These are phyloP conservation scores for Prunus dulcis DNA, from an alignment of 306 rosid species.

Conservation along the genomic window DNA sequence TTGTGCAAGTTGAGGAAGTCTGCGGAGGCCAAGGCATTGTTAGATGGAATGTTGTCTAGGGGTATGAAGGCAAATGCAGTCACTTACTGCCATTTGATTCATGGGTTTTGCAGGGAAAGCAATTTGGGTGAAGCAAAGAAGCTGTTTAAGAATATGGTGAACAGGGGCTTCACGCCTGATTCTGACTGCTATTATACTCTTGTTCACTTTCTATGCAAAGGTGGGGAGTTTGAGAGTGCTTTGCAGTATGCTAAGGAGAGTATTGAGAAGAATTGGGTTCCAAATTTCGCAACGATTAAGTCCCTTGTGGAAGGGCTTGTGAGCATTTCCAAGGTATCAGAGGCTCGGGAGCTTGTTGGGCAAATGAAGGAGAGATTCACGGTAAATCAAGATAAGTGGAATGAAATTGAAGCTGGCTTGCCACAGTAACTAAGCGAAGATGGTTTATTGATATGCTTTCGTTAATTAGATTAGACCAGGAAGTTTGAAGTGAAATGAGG, in stretches of 20 bases:
- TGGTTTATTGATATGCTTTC: background rate
- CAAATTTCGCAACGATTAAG: constrained; percentile 59
- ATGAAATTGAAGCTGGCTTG: constrained; percentile 65
- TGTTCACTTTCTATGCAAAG: constrained; percentile 43
- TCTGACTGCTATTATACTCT: constrained; percentile 49
- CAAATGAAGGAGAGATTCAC: constrained; percentile 59
- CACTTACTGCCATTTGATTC: constrained; percentile 57
- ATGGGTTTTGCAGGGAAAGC: constrained; percentile 72
- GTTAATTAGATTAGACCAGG: constrained; percentile 9
- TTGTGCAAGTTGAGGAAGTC: constrained; percentile 72
- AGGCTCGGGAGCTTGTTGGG: constrained; percentile 57
- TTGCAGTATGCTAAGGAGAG: constrained; percentile 44
- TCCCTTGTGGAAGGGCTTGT: constrained; percentile 70
- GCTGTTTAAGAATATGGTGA: constrained; percentile 50
- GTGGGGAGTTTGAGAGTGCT: constrained; percentile 55
- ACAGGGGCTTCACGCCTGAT: constrained; percentile 44
- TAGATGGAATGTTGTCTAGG: constrained; percentile 51
- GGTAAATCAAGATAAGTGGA: constrained; percentile 54
- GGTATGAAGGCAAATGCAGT: constrained; percentile 58
- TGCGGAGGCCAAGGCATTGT: constrained; percentile 62
- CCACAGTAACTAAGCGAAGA: constrained; percentile 31
- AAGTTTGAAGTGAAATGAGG: constrained; percentile 9
- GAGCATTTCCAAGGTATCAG: constrained; percentile 46
- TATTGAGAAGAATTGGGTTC: constrained; percentile 72
- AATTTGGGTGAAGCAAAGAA: constrained; percentile 58